A percentile compares a stretch with the other conserved stretches of the same genome.
Conservation (phyloP, 2,329 filamentous ascomycete species). For the Davidsoniella eucalypti region DNA sequence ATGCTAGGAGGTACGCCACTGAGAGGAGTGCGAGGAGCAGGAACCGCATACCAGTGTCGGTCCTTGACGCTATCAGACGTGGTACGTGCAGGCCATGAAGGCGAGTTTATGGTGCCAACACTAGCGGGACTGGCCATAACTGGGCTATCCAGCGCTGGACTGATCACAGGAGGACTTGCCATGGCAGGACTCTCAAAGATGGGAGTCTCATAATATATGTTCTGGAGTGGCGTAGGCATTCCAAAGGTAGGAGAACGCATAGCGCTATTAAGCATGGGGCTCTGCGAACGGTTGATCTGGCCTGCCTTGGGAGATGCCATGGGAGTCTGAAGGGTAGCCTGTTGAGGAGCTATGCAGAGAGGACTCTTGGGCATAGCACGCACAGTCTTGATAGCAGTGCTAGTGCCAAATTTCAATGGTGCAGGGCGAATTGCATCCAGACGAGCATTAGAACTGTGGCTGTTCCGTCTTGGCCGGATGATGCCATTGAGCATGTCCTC, state of each 20-base stretch:
- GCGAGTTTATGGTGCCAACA: background rate
- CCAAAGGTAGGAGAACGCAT: slow-evolving; percentile 9
- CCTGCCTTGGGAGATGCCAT: background rate
- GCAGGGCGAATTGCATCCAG: slow-evolving; percentile 9
- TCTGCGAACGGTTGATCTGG: background rate
- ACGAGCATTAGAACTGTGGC: background rate
- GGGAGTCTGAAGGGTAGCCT: slow-evolving; percentile 3
- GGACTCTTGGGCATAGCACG: slow-evolving; percentile 9
- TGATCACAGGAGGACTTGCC: background rate
- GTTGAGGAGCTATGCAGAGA: slow-evolving; percentile 3
- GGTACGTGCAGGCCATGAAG: slow-evolving; percentile 6
- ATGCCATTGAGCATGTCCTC: no score
- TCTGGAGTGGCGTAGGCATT: background rate
- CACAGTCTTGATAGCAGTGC: background rate
- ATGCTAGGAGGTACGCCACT: background rate
- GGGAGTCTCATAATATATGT: background rate
- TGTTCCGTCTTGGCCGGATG: background rate
- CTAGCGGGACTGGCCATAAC: background rate
- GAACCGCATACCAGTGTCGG: slow-evolving; percentile 5
- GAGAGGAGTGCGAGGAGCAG: background rate
- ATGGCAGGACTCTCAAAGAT: background rate
- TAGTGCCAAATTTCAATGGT: slow-evolving; percentile 2
- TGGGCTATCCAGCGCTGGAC: background rate
- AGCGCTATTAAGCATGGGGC: slow-evolving; percentile 5
- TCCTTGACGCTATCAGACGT: slow-evolving; percentile 6